Evolutionary conservation across 1,139 yeast species (phyloP).

Genomic region (Pichia inconspicua): DNA sequence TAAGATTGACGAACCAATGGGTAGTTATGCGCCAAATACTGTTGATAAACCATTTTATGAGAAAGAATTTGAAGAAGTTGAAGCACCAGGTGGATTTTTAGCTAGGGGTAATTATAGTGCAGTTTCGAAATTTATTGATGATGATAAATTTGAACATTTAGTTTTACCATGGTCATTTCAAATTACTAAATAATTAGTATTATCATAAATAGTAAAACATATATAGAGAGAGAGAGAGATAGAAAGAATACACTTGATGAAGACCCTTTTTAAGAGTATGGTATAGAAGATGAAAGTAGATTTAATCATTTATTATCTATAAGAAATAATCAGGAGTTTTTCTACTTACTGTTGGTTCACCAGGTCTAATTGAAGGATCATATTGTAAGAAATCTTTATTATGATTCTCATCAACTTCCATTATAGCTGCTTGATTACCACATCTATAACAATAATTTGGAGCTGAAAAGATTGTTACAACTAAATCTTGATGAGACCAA

Average conservation of each 20-base stretch:
- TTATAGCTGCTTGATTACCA: slow-evolving; percentile 98
- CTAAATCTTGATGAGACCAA: slow-evolving; percentile 64
- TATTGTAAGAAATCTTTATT: slow-evolving; percentile 86
- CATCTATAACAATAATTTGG: slow-evolving; percentile 95
- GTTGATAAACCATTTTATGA: slow-evolving; percentile 73
- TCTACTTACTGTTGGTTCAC: slow-evolving; percentile 91
- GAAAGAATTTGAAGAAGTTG: slow-evolving; percentile 71
- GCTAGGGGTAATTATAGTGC: slow-evolving; percentile 86
- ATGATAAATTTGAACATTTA: slow-evolving; percentile 71
- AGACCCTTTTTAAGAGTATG: not conserved
- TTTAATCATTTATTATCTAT: slow-evolving; percentile 33
- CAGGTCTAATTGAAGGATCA: slow-evolving; percentile 92
- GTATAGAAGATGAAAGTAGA: not conserved
- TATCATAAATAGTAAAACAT: not conserved
- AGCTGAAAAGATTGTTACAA: slow-evolving; percentile 96
- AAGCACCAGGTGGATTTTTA: slow-evolving; percentile 84
- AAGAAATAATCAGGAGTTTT: slow-evolving; percentile 93
- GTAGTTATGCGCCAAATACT: slow-evolving; percentile 89
- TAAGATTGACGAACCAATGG: slow-evolving; percentile 79
- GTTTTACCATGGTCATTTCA: slow-evolving; percentile 81
- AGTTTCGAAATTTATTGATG: slow-evolving; percentile 76
- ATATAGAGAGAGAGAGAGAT: no score
- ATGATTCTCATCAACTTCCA: slow-evolving; percentile 95
- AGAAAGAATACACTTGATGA: not conserved
- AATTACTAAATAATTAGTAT: slow-evolving; percentile 44